These are phyloP conservation scores for Pugionium dolabratum DNA, from an alignment of 345 rosid genomes.

Conservation along the genomic window DNA sequence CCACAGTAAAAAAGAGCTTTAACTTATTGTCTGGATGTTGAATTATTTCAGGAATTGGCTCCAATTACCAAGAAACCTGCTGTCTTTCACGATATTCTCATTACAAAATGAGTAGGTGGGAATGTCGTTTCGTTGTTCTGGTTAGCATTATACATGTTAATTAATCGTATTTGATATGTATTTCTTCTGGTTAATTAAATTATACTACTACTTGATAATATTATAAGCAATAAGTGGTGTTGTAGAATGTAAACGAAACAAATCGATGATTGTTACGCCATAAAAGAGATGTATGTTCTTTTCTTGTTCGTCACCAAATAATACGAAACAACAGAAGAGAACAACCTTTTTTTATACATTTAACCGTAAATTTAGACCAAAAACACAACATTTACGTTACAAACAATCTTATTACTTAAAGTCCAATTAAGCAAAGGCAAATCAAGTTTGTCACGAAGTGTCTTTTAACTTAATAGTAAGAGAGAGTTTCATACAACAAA, in stretches of 20 bases:
- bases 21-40: background rate
- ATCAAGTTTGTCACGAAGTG: slow-evolving; percentile 12
- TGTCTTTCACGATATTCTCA: slow-evolving; percentile 58
- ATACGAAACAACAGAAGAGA: background rate
- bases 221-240: slow-evolving; percentile 14
- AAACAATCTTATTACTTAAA: background rate
- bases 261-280: slow-evolving; percentile 1
- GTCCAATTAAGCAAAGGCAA: slow-evolving; percentile 12
- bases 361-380: background rate
- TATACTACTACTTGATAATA: background rate
- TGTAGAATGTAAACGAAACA: background rate
- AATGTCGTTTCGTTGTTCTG: too few relatives aligned
- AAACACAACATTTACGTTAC: background rate
- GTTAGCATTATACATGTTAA: background rate
- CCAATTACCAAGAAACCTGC: slow-evolving; percentile 64
- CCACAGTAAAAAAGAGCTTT: background rate
- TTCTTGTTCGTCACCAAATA: too few relatives aligned
- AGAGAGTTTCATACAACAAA: slow-evolving; percentile 31
- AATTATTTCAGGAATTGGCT: slow-evolving; percentile 56
- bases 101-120: slow-evolving; percentile 1
- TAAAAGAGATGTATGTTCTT: background rate
- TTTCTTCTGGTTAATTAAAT: background rate
- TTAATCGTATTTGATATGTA: background rate
- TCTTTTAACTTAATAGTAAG: slow-evolving; percentile 11
- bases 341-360: background rate